A percentile compares a stretch with the other conserved stretches of the same genome.
These are phyloP conservation scores for Artemisia annua DNA, from an alignment of 129 eudicot species.

Conservation along the genomic window DNA sequence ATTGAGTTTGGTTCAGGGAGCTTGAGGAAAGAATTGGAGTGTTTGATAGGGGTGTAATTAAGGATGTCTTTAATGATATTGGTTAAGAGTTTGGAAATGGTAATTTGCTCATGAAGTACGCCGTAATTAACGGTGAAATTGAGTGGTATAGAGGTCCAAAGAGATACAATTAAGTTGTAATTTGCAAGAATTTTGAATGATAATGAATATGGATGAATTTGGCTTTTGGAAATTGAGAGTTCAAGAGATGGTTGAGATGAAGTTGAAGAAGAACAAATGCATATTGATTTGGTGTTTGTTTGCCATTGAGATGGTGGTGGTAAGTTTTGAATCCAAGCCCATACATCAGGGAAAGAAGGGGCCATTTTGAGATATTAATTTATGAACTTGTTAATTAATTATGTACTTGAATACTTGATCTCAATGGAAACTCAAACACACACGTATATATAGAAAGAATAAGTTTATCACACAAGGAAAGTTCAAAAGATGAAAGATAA, in stretches of 20 bases:
- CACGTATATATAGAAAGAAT: no score
- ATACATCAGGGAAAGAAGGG: constrained; percentile 56
- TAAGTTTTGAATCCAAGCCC: constrained; percentile 65
- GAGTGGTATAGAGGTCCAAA: constrained; percentile 81
- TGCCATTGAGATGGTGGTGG: constrained; percentile 70
- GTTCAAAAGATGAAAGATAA: constrained; percentile 57
- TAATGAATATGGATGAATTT: constrained; percentile 32
- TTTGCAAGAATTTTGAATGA: constrained; percentile 55
- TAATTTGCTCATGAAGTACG: constrained; percentile 26
- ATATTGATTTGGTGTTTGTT: constrained; percentile 44
- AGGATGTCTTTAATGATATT: constrained; percentile 64
- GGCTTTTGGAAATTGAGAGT: constrained; percentile 47
- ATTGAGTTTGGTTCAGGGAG: constrained; percentile 39
- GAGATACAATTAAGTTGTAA: constrained; percentile 50
- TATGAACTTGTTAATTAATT: constrained; percentile 19
- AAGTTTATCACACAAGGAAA: constrained; percentile 21
- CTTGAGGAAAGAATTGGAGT: constrained; percentile 30
- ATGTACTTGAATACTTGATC: no score
- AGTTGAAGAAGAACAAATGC: constrained; percentile 53
- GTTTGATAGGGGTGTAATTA: constrained; percentile 52
- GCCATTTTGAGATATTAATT: constrained; percentile 29
- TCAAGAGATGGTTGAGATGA: constrained; percentile 66
- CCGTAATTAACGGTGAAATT: constrained; percentile 18
- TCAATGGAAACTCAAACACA: no score
- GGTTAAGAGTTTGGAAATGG: constrained; percentile 39